phyloP scores from a whole-genome alignment of 192 early-diverging fungal species.

The Polychytrium aggregatum region DNA sequence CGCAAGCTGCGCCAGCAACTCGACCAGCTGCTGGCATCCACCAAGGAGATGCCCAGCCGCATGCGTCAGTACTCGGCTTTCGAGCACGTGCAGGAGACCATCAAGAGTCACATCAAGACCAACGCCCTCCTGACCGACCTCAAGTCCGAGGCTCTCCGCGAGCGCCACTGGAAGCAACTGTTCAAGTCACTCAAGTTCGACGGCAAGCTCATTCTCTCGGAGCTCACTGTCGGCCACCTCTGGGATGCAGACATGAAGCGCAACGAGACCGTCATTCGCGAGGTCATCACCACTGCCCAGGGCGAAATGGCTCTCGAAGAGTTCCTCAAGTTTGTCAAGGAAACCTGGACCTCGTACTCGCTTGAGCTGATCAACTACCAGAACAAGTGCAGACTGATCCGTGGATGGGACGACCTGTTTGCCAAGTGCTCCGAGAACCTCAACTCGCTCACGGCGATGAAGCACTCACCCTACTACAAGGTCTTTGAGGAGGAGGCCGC shows the following conservation, averaged over 20 bases:
- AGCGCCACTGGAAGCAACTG: conserved; percentile 94
- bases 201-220: conserved; percentile 51
- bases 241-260: conserved; percentile 90
- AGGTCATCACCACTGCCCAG: conserved; percentile 84
- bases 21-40: conserved; percentile 64
- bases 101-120: conserved; percentile 68
- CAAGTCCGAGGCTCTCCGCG: conserved; percentile 91
- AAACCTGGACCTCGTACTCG: conserved; percentile 85
- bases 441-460: conserved; percentile 92
- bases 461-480: conserved; percentile 92
- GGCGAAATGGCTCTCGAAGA: conserved; percentile 99
- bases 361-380: conserved; percentile 96
- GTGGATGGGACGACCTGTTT: conserved; percentile 98
- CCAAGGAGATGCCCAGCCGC: conserved; percentile 89
- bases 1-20: conserved; percentile 83
- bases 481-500: conserved; percentile 96
- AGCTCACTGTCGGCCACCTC: conserved; percentile 87
- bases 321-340: conserved; percentile 84
- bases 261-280: conserved; percentile 74
- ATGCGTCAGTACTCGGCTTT: conserved; percentile 97
- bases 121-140: conserved; percentile 75
- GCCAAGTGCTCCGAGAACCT: conserved; percentile 91
- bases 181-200: conserved; percentile 75
- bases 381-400: conserved; percentile 92
- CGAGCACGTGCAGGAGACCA: conserved; percentile 80